Evolutionary conservation across 306 rosid species (phyloP).

Genomic region (Rosa chinensis): DNA sequence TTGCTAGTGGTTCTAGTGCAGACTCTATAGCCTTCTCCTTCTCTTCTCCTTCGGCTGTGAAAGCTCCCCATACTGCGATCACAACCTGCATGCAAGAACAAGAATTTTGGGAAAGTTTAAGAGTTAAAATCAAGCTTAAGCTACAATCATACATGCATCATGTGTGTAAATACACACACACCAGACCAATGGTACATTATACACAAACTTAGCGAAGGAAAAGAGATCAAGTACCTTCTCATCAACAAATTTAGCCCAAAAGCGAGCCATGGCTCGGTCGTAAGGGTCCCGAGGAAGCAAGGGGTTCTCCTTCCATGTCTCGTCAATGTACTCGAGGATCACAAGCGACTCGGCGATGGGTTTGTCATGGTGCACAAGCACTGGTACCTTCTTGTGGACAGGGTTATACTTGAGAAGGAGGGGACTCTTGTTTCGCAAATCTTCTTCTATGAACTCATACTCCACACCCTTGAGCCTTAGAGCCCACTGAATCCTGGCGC

Average conservation of each 20-base stretch:
- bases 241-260: conserved; percentile 47
- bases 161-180: too few species aligned
- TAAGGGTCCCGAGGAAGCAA: conserved; percentile 33
- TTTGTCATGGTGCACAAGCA: conserved; percentile 31
- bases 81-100: conserved; percentile 30
- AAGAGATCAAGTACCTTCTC: conserved; percentile 38
- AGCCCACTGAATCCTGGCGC: conserved; percentile 46
- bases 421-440: conserved; percentile 42
- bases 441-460: conserved; percentile 37
- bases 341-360: conserved; percentile 43
- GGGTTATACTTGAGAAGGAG: conserved; percentile 50
- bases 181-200: too few species aligned
- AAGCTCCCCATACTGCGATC: conserved; percentile 31
- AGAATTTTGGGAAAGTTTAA: background rate
- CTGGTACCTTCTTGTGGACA: conserved; percentile 49
- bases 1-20: conserved; percentile 35
- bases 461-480: conserved; percentile 51
- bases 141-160: background rate
- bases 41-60: conserved; percentile 41
- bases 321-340: conserved; percentile 55
- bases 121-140: background rate
- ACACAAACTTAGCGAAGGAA: background rate
- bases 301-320: conserved; percentile 50
- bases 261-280: conserved; percentile 44
- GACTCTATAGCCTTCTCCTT: conserved; percentile 42